phyloP scores from a whole-genome alignment of 805 yeast genomes.

The Candida oleophila region DNA sequence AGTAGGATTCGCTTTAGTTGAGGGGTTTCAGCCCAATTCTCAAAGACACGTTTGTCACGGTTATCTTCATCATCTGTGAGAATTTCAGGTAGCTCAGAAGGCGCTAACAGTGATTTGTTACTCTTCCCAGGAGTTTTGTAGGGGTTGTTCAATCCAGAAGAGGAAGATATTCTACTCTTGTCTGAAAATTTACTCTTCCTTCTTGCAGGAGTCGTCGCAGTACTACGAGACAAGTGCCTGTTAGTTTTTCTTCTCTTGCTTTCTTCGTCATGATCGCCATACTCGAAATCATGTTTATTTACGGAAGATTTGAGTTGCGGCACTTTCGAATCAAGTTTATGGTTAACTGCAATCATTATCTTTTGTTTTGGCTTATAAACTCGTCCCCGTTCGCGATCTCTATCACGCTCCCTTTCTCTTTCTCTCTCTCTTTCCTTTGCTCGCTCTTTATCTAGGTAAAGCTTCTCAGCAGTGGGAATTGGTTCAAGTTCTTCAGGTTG shows the following conservation, averaged over 20 bases:
- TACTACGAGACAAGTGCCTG: not conserved
- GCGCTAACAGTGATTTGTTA: slow-evolving; percentile 14
- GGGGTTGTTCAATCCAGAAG: not conserved
- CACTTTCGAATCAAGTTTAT: slow-evolving; percentile 10
- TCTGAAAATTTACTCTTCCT: not conserved
- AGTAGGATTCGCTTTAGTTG: slow-evolving; percentile 27
- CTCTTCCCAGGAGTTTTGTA: slow-evolving; percentile 13
- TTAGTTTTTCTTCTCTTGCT: slow-evolving; percentile 7
- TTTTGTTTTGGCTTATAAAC: slow-evolving; percentile 24
- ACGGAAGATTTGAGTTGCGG: slow-evolving; percentile 3
- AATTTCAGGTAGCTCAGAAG: slow-evolving; percentile 34
- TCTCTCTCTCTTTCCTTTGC: not conserved
- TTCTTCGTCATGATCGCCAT: not conserved
- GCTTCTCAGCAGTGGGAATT: not conserved
- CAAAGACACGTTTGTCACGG: slow-evolving; percentile 19
- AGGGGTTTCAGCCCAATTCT: slow-evolving; percentile 41
- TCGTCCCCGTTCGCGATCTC: not conserved
- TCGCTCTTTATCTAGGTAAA: not conserved
- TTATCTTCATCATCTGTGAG: slow-evolving; percentile 40
- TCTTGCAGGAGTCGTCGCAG: slow-evolving; percentile 1
- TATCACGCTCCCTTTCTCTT: not conserved
- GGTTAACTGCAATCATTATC: slow-evolving; percentile 23
- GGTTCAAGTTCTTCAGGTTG: not conserved
- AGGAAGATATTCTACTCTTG: slow-evolving; percentile 3
- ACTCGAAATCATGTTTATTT: not conserved